These are phyloP conservation scores for Calophaca sinica DNA, from an alignment of 306 rosid species.

Conservation along the genomic window DNA sequence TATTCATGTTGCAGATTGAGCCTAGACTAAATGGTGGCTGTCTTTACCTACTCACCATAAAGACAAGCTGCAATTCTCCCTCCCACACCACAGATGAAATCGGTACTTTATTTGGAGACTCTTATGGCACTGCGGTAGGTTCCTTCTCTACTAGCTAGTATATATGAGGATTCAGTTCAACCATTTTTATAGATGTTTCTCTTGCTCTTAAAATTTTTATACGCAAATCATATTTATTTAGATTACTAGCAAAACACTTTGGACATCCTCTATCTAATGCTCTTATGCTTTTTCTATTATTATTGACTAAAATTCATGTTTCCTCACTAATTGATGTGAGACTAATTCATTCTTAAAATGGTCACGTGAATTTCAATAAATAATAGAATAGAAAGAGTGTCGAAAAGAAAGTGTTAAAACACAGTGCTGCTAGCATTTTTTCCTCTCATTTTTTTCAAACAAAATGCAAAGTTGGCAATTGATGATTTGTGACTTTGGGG, in stretches of 20 bases:
- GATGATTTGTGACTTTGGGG: neutral
- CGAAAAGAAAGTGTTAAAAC: no score
- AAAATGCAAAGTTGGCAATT: neutral
- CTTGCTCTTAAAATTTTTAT: neutral
- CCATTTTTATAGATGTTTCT: neutral
- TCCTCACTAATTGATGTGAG: no score
- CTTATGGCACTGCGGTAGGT: slow-evolving; percentile 87
- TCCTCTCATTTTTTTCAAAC: neutral
- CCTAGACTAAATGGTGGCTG: slow-evolving; percentile 49
- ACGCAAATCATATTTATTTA: neutral
- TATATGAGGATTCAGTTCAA: no score
- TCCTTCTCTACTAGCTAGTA: neutral
- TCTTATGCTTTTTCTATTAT: no score
- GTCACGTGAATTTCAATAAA: no score
- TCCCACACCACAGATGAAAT: slow-evolving; percentile 69
- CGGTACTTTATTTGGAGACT: slow-evolving; percentile 79
- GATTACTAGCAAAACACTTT: no score
- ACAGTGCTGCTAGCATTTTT: no score
- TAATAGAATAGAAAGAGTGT: no score
- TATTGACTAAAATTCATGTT: no score
- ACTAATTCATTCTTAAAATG: no score
- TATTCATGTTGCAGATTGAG: slow-evolving; percentile 44
- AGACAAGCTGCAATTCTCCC: slow-evolving; percentile 76
- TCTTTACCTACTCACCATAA: slow-evolving; percentile 62
- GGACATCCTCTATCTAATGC: no score